phyloP scores from a whole-genome alignment of 2,329 filamentous ascomycete species.

The Trichoderma koningiopsis region DNA sequence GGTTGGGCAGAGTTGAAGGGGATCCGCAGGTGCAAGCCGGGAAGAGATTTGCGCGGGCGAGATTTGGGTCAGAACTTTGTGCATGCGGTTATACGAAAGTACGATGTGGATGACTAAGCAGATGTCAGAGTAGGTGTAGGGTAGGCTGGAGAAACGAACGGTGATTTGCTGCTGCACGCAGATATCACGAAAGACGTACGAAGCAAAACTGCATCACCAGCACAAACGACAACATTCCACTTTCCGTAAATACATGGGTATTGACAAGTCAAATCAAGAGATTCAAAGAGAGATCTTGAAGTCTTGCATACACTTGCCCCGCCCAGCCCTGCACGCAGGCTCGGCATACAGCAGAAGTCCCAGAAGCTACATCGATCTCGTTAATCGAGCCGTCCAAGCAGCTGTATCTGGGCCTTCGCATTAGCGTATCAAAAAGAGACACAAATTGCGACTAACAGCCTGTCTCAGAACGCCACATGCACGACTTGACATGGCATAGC shows the following conservation, averaged over 20 bases:
- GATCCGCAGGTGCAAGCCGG: background rate
- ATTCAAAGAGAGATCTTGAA: background rate
- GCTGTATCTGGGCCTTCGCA: background rate
- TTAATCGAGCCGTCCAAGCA: constrained; percentile 10
- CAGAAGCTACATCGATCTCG: background rate
- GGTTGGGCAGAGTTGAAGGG: background rate
- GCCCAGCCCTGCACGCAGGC: background rate
- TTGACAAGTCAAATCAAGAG: background rate
- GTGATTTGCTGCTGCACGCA: background rate
- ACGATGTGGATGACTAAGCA: constrained; percentile 7
- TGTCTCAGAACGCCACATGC: constrained; percentile 20
- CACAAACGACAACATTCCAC: background rate
- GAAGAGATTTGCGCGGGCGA: background rate
- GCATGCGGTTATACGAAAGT: background rate
- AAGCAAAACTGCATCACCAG: background rate
- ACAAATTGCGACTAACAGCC: background rate
- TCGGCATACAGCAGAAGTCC: background rate
- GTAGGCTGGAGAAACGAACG: background rate
- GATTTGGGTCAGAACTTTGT: constrained; percentile 7
- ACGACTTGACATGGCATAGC: constrained; percentile 1
- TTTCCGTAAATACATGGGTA: background rate
- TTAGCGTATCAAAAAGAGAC: constrained; percentile 1
- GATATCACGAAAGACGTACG: background rate
- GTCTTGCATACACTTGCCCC: background rate
- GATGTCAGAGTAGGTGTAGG: background rate